phyloP scores from a whole-genome alignment of 1,284 basidiomycete genomes.

The Papiliotrema nemorosa region DNA sequence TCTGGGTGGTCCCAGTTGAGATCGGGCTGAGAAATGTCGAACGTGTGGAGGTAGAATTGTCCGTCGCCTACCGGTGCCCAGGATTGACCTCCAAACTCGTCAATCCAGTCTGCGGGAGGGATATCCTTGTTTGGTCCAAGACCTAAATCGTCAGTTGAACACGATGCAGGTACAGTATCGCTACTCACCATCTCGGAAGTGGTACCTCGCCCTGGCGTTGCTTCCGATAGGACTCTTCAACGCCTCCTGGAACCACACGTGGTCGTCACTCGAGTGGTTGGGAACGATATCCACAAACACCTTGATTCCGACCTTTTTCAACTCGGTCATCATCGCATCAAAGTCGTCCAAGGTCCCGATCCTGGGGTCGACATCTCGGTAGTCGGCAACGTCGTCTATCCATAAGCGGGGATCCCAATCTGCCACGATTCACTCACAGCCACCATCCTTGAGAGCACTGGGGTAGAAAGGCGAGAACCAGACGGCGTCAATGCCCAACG shows the following conservation, averaged over 20 bases:
- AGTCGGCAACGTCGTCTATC: constrained; percentile 65
- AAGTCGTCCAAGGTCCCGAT: constrained; percentile 71
- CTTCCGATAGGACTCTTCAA: constrained; percentile 56
- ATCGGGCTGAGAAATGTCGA: constrained; percentile 68
- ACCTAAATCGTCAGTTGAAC: constrained; percentile 31
- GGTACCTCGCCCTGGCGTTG: constrained; percentile 70
- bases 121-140: constrained; percentile 51
- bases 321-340: constrained; percentile 60
- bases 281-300: constrained; percentile 76
- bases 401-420: not conserved
- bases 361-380: constrained; percentile 66
- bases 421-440: constrained; percentile 47
- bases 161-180: too few relatives aligned
- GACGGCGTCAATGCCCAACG: constrained; percentile 65
- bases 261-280: constrained; percentile 76
- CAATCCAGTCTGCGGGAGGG: constrained; percentile 71
- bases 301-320: constrained; percentile 66
- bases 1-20: constrained; percentile 71
- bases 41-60: constrained; percentile 70
- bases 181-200: constrained; percentile 65
- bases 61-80: constrained; percentile 70
- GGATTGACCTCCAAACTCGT: constrained; percentile 65
- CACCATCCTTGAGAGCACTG: constrained; percentile 68
- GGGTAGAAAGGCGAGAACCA: constrained; percentile 73
- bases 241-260: constrained; percentile 70